A percentile compares a stretch with the other conserved stretches of the same genome.
These are phyloP conservation scores for Hypericum perforatum DNA, from an alignment of 345 rosid species.

Conservation along the genomic window DNA sequence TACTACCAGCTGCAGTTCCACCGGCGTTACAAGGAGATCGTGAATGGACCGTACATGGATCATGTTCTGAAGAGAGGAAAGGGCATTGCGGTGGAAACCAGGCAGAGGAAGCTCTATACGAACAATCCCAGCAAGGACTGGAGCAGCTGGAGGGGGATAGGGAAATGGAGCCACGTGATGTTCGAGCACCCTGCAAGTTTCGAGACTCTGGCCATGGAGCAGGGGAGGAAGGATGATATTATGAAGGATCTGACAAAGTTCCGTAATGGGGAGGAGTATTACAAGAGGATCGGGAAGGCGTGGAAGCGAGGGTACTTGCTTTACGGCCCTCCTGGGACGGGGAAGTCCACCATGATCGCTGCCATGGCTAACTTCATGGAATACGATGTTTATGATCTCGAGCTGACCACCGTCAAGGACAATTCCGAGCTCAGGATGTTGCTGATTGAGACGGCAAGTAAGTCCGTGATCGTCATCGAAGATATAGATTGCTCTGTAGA, in stretches of 20 bases:
- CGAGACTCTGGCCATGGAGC: background rate
- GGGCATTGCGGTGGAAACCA: background rate
- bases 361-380: constrained; percentile 2
- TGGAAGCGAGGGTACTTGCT: background rate
- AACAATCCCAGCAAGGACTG: background rate
- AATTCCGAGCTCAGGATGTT: constrained; percentile 3
- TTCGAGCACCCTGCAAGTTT: constrained; percentile 1
- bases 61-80: background rate
- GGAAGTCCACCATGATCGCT: constrained; percentile 1
- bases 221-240: background rate
- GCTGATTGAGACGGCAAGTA: background rate
- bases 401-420: constrained; percentile 1
- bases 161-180: background rate
- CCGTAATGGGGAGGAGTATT: background rate
- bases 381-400: background rate
- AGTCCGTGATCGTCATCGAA: background rate
- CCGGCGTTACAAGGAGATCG: background rate
- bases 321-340: background rate
- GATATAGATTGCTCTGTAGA: constrained; percentile 1
- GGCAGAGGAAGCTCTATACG: constrained; percentile 1
- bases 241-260: background rate
- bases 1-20: constrained; percentile 6
- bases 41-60: background rate
- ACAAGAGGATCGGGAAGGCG: background rate
- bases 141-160: background rate